Evolutionary conservation across 2,329 filamentous ascomycete genomes (phyloP).

Genomic region (Botrytis pseudocinerea): DNA sequence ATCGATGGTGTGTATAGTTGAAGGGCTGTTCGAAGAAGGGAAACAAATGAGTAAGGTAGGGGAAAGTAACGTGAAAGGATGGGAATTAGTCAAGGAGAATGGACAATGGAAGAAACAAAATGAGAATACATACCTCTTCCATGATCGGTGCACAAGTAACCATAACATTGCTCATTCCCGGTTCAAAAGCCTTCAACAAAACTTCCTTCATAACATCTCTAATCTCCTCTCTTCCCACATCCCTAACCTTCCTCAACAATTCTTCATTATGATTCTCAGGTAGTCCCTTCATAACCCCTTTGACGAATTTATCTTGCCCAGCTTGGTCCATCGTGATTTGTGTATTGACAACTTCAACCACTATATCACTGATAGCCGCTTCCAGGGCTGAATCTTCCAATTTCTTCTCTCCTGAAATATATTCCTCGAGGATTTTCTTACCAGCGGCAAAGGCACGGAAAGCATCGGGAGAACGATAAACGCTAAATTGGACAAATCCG

Average conservation of each 20-base stretch:
- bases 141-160: slow-evolving; percentile 86
- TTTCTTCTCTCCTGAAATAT: slow-evolving; percentile 67
- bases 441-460: slow-evolving; percentile 82
- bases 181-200: slow-evolving; percentile 76
- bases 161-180: slow-evolving; percentile 79
- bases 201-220: slow-evolving; percentile 71
- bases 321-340: slow-evolving; percentile 82
- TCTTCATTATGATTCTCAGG: slow-evolving; percentile 75
- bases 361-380: slow-evolving; percentile 86
- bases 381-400: slow-evolving; percentile 74
- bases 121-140: slow-evolving; percentile 66
- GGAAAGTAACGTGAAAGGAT: slow-evolving; percentile 16
- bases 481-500: slow-evolving; percentile 78
- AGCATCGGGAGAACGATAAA: slow-evolving; percentile 88
- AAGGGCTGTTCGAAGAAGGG: background rate
- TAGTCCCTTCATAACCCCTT: slow-evolving; percentile 75
- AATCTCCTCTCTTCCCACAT: slow-evolving; percentile 75
- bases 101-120: background rate
- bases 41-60: background rate
- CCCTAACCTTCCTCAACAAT: slow-evolving; percentile 74
- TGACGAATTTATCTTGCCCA: slow-evolving; percentile 79
- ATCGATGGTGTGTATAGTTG: background rate
- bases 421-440: slow-evolving; percentile 70
- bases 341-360: slow-evolving; percentile 82
- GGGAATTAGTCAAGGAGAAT: background rate